Conservation (phyloP, 2,329 filamentous ascomycete species). For the Nemania abortiva region DNA sequence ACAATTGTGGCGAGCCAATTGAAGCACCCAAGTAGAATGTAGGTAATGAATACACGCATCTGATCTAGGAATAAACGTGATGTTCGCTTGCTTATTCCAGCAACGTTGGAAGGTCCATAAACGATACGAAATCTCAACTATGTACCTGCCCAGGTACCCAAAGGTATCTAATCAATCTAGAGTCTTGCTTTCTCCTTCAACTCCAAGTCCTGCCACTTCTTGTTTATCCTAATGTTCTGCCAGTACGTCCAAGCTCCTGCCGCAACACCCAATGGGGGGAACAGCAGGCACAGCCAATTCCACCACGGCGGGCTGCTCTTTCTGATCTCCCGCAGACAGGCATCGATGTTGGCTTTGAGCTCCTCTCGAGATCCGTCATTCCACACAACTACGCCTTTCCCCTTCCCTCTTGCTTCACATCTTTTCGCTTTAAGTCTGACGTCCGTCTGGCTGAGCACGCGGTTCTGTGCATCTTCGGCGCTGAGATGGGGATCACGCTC, state of each 20-base stretch:
- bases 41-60: not conserved
- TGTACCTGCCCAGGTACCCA: not conserved
- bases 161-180: conserved; percentile 42
- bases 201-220: conserved; percentile 74
- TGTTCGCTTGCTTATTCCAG: conserved; percentile 2
- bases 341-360: conserved; percentile 74
- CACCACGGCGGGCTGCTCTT: conserved; percentile 81
- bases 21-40: not conserved
- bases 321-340: conserved; percentile 73
- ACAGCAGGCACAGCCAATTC: conserved; percentile 76
- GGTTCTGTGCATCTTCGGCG: conserved; percentile 86
- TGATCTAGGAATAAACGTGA: not conserved
- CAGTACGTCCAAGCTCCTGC: conserved; percentile 79
- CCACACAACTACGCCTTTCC: conserved; percentile 85
- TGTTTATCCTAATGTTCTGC: conserved; percentile 77
- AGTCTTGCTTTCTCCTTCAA: conserved; percentile 60
- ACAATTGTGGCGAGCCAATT: not conserved
- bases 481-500: conserved; percentile 82
- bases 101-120: not conserved
- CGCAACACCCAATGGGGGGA: conserved; percentile 79
- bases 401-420: conserved; percentile 72
- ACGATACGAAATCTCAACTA: not conserved
- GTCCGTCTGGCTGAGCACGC: conserved; percentile 88
- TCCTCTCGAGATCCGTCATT: conserved; percentile 84
- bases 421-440: conserved; percentile 84